Conservation (phyloP, 2,329 filamentous ascomycete genomes). For the Epichloe brachyelytri region DNA sequence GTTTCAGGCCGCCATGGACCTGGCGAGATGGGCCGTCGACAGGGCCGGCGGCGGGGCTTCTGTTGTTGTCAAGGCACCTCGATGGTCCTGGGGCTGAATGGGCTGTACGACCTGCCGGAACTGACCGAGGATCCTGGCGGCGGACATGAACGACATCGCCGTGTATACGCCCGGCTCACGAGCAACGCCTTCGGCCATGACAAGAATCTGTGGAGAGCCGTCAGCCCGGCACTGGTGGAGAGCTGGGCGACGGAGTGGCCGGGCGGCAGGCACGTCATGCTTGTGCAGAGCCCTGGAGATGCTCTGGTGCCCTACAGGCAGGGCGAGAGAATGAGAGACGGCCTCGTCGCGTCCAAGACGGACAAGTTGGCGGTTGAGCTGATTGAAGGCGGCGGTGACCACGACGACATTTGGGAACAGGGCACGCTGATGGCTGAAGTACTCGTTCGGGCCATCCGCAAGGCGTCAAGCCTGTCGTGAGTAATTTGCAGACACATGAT, state of each 20-base stretch:
- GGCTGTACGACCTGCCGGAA: conserved; percentile 35
- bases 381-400: conserved; percentile 1
- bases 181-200: conserved; percentile 33
- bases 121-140: conserved; percentile 20
- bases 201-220: conserved; percentile 23
- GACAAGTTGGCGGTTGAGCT: background rate
- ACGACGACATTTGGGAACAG: conserved; percentile 2
- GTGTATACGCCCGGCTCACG: conserved; percentile 30
- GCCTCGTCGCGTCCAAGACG: background rate
- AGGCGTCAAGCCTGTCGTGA: background rate
- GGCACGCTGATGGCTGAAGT: conserved; percentile 2
- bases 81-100: conserved; percentile 34
- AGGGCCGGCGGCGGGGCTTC: conserved; percentile 4
- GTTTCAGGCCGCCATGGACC: conserved; percentile 28
- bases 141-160: conserved; percentile 14
- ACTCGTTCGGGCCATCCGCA: background rate
- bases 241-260: conserved; percentile 7
- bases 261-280: conserved; percentile 3
- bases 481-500: background rate
- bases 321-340: conserved; percentile 4
- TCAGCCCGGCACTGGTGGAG: conserved; percentile 22
- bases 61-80: conserved; percentile 6
- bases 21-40: conserved; percentile 5
- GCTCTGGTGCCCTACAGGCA: conserved; percentile 6
- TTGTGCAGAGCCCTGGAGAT: conserved; percentile 7